Conservation (phyloP, 108 stramenopile genomes). For the Stephanodiscus triporus region DNA sequence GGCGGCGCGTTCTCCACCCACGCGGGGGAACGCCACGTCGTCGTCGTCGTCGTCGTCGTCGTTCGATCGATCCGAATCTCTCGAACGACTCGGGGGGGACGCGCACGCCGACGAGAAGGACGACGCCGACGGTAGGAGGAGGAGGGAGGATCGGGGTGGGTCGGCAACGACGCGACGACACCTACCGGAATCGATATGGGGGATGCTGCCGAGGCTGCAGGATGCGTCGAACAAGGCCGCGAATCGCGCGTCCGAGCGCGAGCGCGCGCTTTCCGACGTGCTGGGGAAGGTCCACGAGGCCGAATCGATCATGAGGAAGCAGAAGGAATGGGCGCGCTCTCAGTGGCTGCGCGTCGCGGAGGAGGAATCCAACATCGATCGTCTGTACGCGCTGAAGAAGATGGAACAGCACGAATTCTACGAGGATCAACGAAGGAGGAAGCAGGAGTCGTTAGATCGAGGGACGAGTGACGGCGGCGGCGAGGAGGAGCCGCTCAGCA, state of each 20-base stretch:
- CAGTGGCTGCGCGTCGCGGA: slow-evolving; percentile 67
- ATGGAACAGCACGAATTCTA: slow-evolving; percentile 47
- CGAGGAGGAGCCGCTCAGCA: slow-evolving; percentile 9
- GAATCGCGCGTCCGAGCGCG: slow-evolving; percentile 46
- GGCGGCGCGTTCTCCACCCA: slow-evolving; percentile 24
- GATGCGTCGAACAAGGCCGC: slow-evolving; percentile 42
- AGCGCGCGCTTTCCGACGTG: slow-evolving; percentile 52
- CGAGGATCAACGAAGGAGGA: slow-evolving; percentile 47
- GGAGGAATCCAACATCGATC: slow-evolving; percentile 47
- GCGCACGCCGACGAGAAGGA: slow-evolving; percentile 1
- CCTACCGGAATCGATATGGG: slow-evolving; percentile 13
- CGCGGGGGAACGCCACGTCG: not conserved
- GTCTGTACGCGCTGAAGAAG: slow-evolving; percentile 22
- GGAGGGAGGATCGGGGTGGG: no score
- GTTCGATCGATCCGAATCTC: not conserved
- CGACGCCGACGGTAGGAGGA: not conserved
- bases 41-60: not conserved
- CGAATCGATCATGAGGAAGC: slow-evolving; percentile 46
- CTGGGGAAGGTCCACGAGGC: slow-evolving; percentile 41
- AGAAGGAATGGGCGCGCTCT: slow-evolving; percentile 51
- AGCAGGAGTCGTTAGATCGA: slow-evolving; percentile 18
- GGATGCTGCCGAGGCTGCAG: slow-evolving; percentile 42
- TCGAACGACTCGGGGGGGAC: not conserved
- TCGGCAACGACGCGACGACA: not conserved
- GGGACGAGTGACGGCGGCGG: slow-evolving; percentile 9